phyloP scores from a whole-genome alignment of 768 basidiomycete genomes.

The Hemileccinum rubropunctum region DNA sequence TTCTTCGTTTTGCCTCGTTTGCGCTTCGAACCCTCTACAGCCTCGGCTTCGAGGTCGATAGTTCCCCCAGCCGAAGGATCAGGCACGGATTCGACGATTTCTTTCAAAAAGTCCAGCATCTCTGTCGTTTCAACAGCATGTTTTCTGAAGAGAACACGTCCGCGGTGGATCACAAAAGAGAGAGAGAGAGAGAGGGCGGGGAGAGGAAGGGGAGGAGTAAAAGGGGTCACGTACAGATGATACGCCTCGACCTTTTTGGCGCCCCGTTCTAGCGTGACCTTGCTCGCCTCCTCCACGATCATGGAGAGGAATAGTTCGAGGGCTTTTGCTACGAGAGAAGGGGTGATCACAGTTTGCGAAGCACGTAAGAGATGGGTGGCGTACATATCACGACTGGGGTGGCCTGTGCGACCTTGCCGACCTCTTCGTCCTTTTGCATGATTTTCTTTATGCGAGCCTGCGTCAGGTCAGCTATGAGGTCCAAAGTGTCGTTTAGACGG shows the following conservation, averaged over 20 bases:
- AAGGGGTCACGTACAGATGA: constrained; percentile 71
- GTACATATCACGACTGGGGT: constrained; percentile 95
- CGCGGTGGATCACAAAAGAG: constrained; percentile 1
- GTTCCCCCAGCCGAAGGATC: constrained; percentile 87
- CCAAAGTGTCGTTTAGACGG: not conserved
- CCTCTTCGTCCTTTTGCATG: constrained; percentile 99
- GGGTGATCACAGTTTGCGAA: constrained; percentile 10
- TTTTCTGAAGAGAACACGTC: constrained; percentile 54
- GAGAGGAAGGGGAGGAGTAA: too few relatives aligned
- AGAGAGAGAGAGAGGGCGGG: not conserved
- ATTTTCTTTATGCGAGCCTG: constrained; percentile 99
- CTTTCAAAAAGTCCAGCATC: constrained; percentile 91
- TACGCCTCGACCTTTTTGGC: constrained; percentile 90
- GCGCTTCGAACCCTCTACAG: constrained; percentile 51
- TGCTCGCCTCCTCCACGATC: constrained; percentile 78
- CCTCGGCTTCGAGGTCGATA: constrained; percentile 66
- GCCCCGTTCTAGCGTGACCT: constrained; percentile 74
- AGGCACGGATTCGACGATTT: constrained; percentile 81
- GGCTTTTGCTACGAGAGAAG: constrained; percentile 73
- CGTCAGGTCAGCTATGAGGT: constrained; percentile 9
- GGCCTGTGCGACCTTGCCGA: constrained; percentile 95
- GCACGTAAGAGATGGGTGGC: constrained; percentile 33
- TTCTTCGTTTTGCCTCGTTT: constrained; percentile 56
- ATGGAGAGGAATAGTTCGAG: constrained; percentile 88
- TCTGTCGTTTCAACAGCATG: constrained; percentile 86